These are phyloP conservation scores for Calocybe cyanea DNA, from an alignment of 768 basidiomycete genomes.

Conservation along the genomic window DNA sequence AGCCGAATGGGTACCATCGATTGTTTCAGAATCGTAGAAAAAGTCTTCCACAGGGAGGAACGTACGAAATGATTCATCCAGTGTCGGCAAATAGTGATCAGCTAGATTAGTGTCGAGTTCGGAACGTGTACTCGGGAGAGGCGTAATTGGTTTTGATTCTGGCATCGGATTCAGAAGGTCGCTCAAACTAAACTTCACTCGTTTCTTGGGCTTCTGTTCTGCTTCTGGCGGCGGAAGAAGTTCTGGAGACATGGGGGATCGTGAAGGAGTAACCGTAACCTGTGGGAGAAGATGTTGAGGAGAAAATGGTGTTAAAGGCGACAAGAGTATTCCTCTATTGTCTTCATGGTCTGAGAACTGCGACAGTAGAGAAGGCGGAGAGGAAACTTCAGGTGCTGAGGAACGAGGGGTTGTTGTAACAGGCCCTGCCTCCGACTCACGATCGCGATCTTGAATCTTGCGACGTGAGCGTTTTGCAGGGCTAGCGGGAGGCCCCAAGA, in stretches of 20 bases:
- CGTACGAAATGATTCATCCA: constrained; percentile 1
- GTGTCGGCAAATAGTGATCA: constrained; percentile 4
- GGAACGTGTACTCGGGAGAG: too few species aligned
- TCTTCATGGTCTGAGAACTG: constrained; percentile 15
- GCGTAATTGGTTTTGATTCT: too few species aligned
- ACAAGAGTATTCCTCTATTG: constrained; percentile 2
- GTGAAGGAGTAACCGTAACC: too few species aligned
- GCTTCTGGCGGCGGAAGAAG: too few species aligned
- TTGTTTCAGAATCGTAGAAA: background rate
- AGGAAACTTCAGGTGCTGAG: constrained; percentile 8
- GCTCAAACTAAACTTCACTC: too few species aligned
- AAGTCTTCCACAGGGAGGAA: background rate
- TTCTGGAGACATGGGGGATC: too few species aligned
- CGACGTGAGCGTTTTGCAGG: constrained; percentile 29
- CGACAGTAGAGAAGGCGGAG: constrained; percentile 10
- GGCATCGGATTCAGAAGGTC: too few species aligned
- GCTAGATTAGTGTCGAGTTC: too few species aligned
- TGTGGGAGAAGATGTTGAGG: constrained; percentile 18
- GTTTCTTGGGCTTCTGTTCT: too few species aligned
- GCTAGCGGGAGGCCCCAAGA: constrained; percentile 31
- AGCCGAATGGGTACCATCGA: constrained; percentile 7
- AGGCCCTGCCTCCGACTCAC: constrained; percentile 10
- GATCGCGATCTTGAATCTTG: constrained; percentile 20
- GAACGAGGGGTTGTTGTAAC: constrained; percentile 3
- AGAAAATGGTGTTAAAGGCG: constrained; percentile 19